phyloP scores from a whole-genome alignment of 805 yeast genomes.

The Starmerella vitae region DNA sequence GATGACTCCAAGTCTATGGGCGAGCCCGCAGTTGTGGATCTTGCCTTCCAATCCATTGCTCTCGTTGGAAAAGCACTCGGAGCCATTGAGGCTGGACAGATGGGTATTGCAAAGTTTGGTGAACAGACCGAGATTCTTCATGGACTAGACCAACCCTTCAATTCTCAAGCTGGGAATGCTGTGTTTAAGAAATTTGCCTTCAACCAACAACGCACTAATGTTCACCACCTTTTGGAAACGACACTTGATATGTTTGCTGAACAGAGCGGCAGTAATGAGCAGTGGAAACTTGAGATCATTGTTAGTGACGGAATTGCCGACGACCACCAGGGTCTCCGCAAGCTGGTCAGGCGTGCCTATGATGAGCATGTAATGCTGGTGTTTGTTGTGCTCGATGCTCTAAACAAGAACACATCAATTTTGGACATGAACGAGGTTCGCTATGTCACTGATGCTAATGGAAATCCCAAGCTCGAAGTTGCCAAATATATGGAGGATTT shows the following conservation, averaged over 20 bases:
- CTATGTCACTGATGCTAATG: constrained; percentile 50
- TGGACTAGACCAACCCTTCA: constrained; percentile 76
- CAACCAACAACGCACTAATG: constrained; percentile 77
- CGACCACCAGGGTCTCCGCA: constrained; percentile 69
- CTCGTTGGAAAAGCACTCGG: constrained; percentile 87
- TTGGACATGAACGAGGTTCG: constrained; percentile 89
- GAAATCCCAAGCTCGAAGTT: constrained; percentile 60
- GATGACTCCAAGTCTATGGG: constrained; percentile 98
- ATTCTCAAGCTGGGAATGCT: constrained; percentile 66
- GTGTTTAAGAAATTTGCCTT: constrained; percentile 82
- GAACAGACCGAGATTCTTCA: constrained; percentile 72
- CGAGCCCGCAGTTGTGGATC: constrained; percentile 75
- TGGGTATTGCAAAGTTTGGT: constrained; percentile 84
- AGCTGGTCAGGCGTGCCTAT: constrained; percentile 80
- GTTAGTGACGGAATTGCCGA: constrained; percentile 96
- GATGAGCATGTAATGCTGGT: constrained; percentile 90
- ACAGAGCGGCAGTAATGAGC: constrained; percentile 35
- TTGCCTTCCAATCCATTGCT: constrained; percentile 91
- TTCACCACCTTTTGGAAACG: constrained; percentile 53
- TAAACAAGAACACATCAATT: constrained; percentile 55
- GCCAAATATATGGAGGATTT: constrained; percentile 78
- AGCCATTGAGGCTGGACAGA: constrained; percentile 86
- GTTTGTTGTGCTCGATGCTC: constrained; percentile 85
- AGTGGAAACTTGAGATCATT: constrained; percentile 89
- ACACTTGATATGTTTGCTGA: constrained; percentile 63